Evolutionary conservation across 331 rosid genomes (phyloP).

Genomic region (Phaseolus coccineus): DNA sequence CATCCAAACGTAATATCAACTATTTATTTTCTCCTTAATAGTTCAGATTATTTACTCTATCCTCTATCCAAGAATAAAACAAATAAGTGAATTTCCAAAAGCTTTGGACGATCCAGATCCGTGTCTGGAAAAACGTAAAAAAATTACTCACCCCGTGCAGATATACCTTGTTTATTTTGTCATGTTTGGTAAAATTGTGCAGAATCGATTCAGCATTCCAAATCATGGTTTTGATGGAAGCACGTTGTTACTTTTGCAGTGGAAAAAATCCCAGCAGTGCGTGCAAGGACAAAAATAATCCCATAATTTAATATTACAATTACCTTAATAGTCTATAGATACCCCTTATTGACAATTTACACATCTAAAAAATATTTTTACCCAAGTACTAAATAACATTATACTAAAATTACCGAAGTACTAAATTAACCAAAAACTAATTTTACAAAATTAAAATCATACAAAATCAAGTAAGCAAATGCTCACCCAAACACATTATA

Average conservation of each 20-base stretch:
- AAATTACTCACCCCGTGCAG: not conserved
- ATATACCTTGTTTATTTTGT: not conserved
- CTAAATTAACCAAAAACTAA: not conserved
- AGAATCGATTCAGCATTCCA: not conserved
- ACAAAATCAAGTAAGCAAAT: not conserved
- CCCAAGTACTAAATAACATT: not conserved
- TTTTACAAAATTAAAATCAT: not conserved
- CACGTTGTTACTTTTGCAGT: not conserved
- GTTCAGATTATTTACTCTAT: not conserved
- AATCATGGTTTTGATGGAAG: constrained; percentile 4
- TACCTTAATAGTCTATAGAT: not conserved
- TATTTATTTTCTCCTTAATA: not conserved
- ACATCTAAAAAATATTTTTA: not conserved
- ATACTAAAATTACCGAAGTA: not conserved
- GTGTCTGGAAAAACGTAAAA: not conserved
- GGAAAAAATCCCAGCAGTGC: not conserved
- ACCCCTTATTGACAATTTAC: not conserved
- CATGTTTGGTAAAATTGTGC: not conserved
- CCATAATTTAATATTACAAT: constrained; percentile 7
- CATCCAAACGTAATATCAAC: not conserved
- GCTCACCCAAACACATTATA: not conserved
- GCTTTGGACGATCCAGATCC: not conserved
- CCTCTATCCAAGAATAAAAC: not conserved
- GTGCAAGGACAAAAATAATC: not conserved
- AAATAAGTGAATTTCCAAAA: not conserved